Conservation (phyloP, 805 yeast genomes). For the Candida boidinii region DNA sequence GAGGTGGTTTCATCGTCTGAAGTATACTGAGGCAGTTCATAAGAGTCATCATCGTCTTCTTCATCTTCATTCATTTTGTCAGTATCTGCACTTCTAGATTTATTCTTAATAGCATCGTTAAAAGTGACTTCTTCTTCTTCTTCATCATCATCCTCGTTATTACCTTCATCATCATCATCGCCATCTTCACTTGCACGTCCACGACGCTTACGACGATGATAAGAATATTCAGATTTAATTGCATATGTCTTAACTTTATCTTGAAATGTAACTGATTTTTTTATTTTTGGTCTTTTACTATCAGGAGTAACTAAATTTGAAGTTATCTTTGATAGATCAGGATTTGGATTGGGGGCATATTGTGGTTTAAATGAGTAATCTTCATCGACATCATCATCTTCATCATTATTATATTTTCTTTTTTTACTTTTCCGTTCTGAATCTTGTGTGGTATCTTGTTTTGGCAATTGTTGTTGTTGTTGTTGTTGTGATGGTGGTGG, state of each 20-base stretch:
- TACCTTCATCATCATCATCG: no score
- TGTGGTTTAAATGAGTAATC: no score
- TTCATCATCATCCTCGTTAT: constrained; percentile 8
- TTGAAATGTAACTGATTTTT: no score
- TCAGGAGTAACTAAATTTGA: no score
- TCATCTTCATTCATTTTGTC: constrained; percentile 6
- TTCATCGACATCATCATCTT: constrained; percentile 10
- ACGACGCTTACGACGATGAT: no score
- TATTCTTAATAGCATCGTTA: no score
- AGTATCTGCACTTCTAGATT: background rate
- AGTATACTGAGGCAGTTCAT: background rate
- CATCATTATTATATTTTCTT: background rate
- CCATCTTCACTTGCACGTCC: constrained; percentile 18
- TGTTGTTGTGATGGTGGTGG: constrained; percentile 1
- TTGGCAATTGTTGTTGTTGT: constrained; percentile 2
- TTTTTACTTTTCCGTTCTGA: background rate
- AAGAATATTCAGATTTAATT: no score
- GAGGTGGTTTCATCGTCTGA: constrained; percentile 13
- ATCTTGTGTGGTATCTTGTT: constrained; percentile 1
- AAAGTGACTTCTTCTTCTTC: background rate
- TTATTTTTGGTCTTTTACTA: no score
- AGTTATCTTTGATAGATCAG: no score
- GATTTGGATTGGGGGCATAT: no score
- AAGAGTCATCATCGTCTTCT: constrained; percentile 21
- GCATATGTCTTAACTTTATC: no score